phyloP scores from a whole-genome alignment of 305 asterid species.

The Salvia sclarea region DNA sequence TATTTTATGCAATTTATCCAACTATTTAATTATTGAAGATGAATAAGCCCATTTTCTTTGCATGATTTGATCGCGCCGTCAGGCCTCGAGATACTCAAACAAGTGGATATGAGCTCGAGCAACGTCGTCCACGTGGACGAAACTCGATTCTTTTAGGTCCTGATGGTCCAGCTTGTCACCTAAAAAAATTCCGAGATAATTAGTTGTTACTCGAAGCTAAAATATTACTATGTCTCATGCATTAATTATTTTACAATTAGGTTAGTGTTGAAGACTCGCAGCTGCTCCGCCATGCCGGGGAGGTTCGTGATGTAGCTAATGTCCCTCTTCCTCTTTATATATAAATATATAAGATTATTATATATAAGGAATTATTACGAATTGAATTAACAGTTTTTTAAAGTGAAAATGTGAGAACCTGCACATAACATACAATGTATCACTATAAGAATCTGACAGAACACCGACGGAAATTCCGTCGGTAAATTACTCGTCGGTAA shows the following conservation, averaged over 20 bases:
- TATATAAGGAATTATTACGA: too few relatives aligned
- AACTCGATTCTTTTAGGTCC: slow-evolving; percentile 23
- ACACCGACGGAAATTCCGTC: too few relatives aligned
- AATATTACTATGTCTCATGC: too few relatives aligned
- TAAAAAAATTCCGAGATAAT: too few relatives aligned
- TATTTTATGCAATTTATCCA: neutral
- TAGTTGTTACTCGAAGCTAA: too few relatives aligned
- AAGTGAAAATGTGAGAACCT: too few relatives aligned
- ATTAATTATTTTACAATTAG: too few relatives aligned
- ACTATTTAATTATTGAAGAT: slow-evolving; percentile 10
- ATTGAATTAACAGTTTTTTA: too few relatives aligned
- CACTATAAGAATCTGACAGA: too few relatives aligned
- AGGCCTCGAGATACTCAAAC: slow-evolving; percentile 41
- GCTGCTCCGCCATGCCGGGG: slow-evolving; percentile 69
- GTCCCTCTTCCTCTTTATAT: slow-evolving; percentile 47
- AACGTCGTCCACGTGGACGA: slow-evolving; percentile 54
- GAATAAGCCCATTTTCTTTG: slow-evolving; percentile 40
- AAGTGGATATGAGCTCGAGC: slow-evolving; percentile 51
- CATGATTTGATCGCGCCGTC: slow-evolving; percentile 52
- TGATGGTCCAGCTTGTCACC: slow-evolving; percentile 27
- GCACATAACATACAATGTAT: too few relatives aligned
- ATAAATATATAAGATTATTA: too few relatives aligned
- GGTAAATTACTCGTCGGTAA: too few relatives aligned
- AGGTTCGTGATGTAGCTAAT: slow-evolving; percentile 60
- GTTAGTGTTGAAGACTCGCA: slow-evolving; percentile 56